Base-by-base conservation (phyloP, 192 early-diverging fungal genomes). In the Paraglomus occultum region DNA sequence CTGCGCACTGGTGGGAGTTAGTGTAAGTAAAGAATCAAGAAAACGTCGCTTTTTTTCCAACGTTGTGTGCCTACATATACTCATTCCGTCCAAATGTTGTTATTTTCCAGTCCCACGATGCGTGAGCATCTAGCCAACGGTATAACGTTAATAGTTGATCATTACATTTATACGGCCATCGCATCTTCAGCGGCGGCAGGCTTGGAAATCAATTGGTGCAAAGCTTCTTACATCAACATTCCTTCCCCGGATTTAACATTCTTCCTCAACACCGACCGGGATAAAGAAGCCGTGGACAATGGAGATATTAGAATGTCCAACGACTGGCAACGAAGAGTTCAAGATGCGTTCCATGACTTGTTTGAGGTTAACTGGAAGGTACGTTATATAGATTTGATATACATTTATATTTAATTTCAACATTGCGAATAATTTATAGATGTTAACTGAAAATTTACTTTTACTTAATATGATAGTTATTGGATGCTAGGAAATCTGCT, bases 1-100 rank as follows among this genome's bases (percentile, higher is more conserved):
- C 67, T 10, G 52, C 67, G 6, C 67, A 70, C 58, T 70, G 67
- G 67, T 70, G 67, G 67, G 67, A 70, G 48, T 12, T 70, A 49
- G 59, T 70, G 64, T 66, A 51, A 9, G 64, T 66, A 10, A 51
- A 51, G 31, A 31, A 43, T 11, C 12, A 46, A 45, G 45, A 42
- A 17, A 51, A 51, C 1, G 8, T 51, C 6, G 2, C 51, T 66
- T 2, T 52, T 2, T 52, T 31, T 38, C 10, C 20, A 7, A 50
- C 17, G 11, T 11, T 6, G 17, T 9, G 38, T 4, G 42, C 54
- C 54, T 22, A 22, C 3, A n/a, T 23, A n/a, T 23, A 57, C 6
- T 57, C 31, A 31, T 31, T 3, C 31, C 31, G 3, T 31, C n/a
- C n/a, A n/a, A n/a, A 20, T 57, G 0, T 40, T 22, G 15, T 61